A percentile compares a stretch with the other conserved stretches of the same genome.
Conservation (phyloP, 1,284 basidiomycete genomes). For the Ceratobasidium theobromae region DNA sequence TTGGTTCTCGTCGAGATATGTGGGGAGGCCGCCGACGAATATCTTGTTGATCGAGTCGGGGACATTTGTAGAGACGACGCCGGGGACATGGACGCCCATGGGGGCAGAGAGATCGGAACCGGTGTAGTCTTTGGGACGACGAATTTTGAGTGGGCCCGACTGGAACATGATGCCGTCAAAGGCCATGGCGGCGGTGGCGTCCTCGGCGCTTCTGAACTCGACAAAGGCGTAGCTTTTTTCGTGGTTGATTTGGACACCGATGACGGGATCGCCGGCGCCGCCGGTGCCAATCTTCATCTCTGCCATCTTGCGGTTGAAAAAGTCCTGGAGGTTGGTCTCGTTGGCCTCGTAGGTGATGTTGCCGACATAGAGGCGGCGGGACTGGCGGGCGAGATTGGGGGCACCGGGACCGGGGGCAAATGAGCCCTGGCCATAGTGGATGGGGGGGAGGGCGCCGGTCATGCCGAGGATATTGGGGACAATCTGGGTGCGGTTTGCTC, state of each 20-base stretch:
- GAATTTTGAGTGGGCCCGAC: conserved; percentile 89
- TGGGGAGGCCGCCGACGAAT: conserved; percentile 94
- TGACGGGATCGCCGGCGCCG: conserved; percentile 83
- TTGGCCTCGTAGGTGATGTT: conserved; percentile 91
- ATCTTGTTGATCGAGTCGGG: conserved; percentile 98
- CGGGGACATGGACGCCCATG: conserved; percentile 79
- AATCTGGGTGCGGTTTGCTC: conserved; percentile 84
- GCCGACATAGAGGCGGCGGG: conserved; percentile 92
- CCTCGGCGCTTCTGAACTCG: conserved; percentile 96
- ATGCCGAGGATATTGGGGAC: conserved; percentile 72
- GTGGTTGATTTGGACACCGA: conserved; percentile 92
- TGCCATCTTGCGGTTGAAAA: conserved; percentile 95
- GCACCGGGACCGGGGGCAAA: conserved; percentile 50
- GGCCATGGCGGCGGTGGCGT: conserved; percentile 93
- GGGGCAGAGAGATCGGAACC: conserved; percentile 63
- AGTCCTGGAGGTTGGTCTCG: conserved; percentile 84
- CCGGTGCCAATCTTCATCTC: conserved; percentile 86
- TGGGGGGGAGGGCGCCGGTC: conserved; percentile 74
- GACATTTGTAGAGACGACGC: conserved; percentile 93
- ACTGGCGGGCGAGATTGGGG: conserved; percentile 86
- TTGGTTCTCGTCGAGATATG: conserved; percentile 95
- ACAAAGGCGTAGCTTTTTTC: conserved; percentile 98
- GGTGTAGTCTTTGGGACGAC: conserved; percentile 95
- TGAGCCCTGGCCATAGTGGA: conserved; percentile 54
- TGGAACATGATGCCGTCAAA: conserved; percentile 97